Evolutionary conservation across 2,329 filamentous ascomycete species (phyloP).

Genomic region (Sporothrix phasma): DNA sequence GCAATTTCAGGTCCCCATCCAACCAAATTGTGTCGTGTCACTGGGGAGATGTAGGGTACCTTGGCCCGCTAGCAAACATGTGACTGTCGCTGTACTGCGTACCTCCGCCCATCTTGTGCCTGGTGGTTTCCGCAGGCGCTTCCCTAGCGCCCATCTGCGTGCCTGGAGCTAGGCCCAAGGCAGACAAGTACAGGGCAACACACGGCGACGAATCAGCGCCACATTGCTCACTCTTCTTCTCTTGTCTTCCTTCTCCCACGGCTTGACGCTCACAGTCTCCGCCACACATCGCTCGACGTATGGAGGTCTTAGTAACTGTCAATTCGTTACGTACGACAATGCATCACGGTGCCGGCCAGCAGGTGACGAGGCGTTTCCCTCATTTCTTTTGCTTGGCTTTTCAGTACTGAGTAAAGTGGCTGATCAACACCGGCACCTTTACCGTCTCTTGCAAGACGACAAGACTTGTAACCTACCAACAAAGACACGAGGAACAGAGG

Average conservation of each 20-base stretch:
- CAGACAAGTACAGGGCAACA: background rate
- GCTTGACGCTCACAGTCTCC: background rate
- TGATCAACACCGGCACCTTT: no score
- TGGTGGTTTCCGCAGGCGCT: background rate
- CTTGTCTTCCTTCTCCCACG: background rate
- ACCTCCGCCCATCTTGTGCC: background rate
- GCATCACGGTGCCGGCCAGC: background rate
- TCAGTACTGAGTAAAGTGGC: background rate
- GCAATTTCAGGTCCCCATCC: background rate
- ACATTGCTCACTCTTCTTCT: background rate
- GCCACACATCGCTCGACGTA: background rate
- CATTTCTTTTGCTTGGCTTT: background rate
- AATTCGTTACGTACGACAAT: background rate
- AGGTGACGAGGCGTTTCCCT: background rate
- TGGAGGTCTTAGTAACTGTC: no score
- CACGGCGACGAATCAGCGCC: background rate
- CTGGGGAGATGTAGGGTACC: background rate
- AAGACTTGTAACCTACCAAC: no score
- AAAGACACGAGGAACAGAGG: no score
- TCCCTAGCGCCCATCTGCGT: constrained; percentile 1
- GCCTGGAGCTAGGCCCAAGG: constrained; percentile 4
- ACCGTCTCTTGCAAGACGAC: no score
- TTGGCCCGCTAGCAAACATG: background rate
- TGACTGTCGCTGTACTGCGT: background rate
- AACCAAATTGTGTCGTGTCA: background rate